Conservation (phyloP, 1,284 basidiomycete genomes). For the Marasmius sp. region DNA sequence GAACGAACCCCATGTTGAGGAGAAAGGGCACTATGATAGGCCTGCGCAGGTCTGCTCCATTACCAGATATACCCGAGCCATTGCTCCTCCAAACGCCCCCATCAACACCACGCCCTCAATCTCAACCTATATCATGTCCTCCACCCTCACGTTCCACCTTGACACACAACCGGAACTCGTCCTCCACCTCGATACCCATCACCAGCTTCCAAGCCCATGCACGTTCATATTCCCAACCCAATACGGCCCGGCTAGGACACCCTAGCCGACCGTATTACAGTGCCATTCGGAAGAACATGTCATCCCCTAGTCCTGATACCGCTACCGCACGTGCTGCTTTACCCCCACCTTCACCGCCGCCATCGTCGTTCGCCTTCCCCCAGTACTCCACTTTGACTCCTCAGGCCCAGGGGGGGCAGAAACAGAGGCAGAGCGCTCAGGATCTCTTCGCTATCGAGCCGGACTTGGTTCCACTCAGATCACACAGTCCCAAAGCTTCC, state of each 20-base stretch:
- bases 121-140: not conserved
- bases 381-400: not conserved
- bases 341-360: not conserved
- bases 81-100: not conserved
- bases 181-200: not conserved
- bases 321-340: not conserved
- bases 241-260: not conserved
- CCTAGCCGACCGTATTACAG: constrained; percentile 2
- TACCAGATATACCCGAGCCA: not conserved
- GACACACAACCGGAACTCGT: not conserved
- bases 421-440: not conserved
- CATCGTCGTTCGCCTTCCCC: not conserved
- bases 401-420: not conserved
- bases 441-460: not conserved
- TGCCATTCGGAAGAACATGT: constrained; percentile 1
- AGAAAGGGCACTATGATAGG: not conserved
- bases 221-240: constrained; percentile 1
- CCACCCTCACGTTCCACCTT: not conserved
- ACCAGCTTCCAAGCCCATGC: not conserved
- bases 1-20: not conserved
- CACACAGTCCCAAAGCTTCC: not conserved
- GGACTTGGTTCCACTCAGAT: not conserved
- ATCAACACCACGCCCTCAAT: not conserved
- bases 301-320: not conserved
- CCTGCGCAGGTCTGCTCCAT: not conserved